Base-by-base conservation (phyloP, 2,329 filamentous ascomycete species). In the Epicoccum nigrum region DNA sequence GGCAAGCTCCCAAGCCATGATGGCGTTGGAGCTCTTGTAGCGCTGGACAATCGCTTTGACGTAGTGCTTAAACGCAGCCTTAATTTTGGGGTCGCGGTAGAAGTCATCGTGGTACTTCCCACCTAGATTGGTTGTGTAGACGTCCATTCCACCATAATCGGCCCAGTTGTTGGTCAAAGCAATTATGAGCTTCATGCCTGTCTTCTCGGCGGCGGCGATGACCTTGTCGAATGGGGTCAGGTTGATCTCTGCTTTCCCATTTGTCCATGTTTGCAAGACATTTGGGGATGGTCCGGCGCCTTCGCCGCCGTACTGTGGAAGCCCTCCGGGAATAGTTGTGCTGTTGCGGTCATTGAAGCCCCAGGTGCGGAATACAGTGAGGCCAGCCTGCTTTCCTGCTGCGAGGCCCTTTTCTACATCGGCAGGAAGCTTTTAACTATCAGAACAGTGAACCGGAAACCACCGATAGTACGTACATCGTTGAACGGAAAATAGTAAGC, bases 101-200 rank as follows among this genome's bases (percentile, higher is more conserved):
- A 67, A 66, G 41, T 81, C 79, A 49, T 81, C 79, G 51, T 82
- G 80, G 37, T 81, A 82, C 19, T 70, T 68, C 1, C 78, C 78
- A 0, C 81, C 80, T 0, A 81, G 74, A 50, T 84, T 82, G n/a
- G 79, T 74, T 0, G 81, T 83, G 54, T 83, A 84, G 0, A 83
- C 77, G 27, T 83, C 81, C 79, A 83, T 83, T n/a, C 82, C 81
- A 15, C 81, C 81, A 43, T 83, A 84, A 46, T 83, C 81, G 5
- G 80, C 81, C 82, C 82, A 84, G 44, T 83, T 83, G 69, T 84
- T 84, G 0, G 80, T 83, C 50, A 84, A 62, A 0, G 81, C 74
- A 11, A 84, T 69, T 25, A 84, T 72, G 2, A 84, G 72, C 70
- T 83, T 83, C 54, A 82, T 77, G 38, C 76, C 77, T 1, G 73